These are phyloP conservation scores for Prunus mongolica DNA, from an alignment of 306 rosid species.

Conservation along the genomic window DNA sequence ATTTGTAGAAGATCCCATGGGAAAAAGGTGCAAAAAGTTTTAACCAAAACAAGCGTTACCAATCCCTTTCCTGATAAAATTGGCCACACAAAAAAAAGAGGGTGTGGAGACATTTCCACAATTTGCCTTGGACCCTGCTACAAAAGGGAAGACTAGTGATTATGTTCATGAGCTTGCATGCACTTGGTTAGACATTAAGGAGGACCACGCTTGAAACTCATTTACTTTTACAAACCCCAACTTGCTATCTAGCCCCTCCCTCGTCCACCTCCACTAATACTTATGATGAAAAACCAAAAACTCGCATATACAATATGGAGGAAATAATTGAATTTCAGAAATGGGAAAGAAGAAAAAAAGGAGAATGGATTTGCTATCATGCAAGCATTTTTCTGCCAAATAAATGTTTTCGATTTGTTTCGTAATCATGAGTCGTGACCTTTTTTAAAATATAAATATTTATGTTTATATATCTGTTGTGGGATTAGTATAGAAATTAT, in stretches of 20 bases:
- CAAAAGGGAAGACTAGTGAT: slow-evolving; percentile 6
- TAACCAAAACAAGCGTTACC: not conserved
- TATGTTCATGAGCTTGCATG: slow-evolving; percentile 34
- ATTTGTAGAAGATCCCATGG: no score
- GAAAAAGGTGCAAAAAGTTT: not conserved
- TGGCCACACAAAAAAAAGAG: not conserved
- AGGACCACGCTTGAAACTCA: not conserved
- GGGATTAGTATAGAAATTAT: slow-evolving; percentile 3
- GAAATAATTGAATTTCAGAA: not conserved
- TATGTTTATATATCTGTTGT: not conserved
- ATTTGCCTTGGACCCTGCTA: not conserved
- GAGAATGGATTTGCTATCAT: not conserved
- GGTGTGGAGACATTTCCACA: not conserved
- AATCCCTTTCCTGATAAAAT: not conserved
- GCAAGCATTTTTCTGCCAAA: not conserved
- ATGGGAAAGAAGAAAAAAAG: not conserved
- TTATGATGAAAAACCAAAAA: not conserved
- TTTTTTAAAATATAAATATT: not conserved
- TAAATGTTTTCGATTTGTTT: not conserved
- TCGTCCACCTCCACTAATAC: no score
- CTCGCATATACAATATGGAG: not conserved
- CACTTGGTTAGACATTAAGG: slow-evolving; percentile 12
- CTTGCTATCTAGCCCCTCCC: not conserved
- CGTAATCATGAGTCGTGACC: slow-evolving; percentile 4
- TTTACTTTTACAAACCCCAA: not conserved